A percentile compares a stretch with the other conserved stretches of the same genome.
phyloP scores from a whole-genome alignment of 768 basidiomycete genomes.

The Austroboletus eburneus region DNA sequence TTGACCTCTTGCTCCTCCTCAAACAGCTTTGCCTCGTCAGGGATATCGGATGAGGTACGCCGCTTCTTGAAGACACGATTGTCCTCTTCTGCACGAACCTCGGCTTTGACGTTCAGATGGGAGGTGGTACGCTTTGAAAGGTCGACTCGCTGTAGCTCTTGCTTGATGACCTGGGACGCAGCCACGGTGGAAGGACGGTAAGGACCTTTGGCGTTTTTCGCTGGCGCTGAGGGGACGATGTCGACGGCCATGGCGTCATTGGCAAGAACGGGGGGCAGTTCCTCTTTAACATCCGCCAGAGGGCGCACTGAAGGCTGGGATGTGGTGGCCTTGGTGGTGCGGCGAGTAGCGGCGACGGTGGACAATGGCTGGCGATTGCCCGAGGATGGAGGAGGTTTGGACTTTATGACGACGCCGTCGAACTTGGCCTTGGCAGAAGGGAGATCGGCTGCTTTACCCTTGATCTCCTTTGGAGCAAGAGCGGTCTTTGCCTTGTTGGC shows the following conservation, averaged over 20 bases:
- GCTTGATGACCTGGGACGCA: slow-evolving; percentile 21
- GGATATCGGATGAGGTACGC: slow-evolving; percentile 64
- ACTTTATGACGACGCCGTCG: slow-evolving; percentile 62
- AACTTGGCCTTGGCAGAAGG: slow-evolving; percentile 45
- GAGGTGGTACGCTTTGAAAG: slow-evolving; percentile 31
- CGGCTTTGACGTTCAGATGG: slow-evolving; percentile 31
- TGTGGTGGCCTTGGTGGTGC: slow-evolving; percentile 30
- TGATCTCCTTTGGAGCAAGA: slow-evolving; percentile 36
- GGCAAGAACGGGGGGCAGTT: slow-evolving; percentile 21
- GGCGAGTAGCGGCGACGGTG: slow-evolving; percentile 45
- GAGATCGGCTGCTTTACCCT: slow-evolving; percentile 52
- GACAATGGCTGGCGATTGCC: slow-evolving; percentile 52
- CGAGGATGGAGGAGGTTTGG: slow-evolving; percentile 32
- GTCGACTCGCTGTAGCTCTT: slow-evolving; percentile 27
- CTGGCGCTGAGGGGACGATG: slow-evolving; percentile 28
- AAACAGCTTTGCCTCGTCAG: slow-evolving; percentile 40
- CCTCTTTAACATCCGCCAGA: slow-evolving; percentile 30
- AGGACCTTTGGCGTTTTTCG: neutral
- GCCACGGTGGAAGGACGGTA: slow-evolving; percentile 31
- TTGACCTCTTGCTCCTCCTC: slow-evolving; percentile 36
- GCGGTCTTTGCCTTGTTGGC: slow-evolving; percentile 35
- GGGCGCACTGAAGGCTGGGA: slow-evolving; percentile 19
- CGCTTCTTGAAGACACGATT: slow-evolving; percentile 68
- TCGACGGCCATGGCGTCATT: slow-evolving; percentile 57
- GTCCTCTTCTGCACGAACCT: slow-evolving; percentile 50